Evolutionary conservation across 2,329 filamentous ascomycete genomes (phyloP).

Genomic region (Purpureocillium takamizusanense): DNA sequence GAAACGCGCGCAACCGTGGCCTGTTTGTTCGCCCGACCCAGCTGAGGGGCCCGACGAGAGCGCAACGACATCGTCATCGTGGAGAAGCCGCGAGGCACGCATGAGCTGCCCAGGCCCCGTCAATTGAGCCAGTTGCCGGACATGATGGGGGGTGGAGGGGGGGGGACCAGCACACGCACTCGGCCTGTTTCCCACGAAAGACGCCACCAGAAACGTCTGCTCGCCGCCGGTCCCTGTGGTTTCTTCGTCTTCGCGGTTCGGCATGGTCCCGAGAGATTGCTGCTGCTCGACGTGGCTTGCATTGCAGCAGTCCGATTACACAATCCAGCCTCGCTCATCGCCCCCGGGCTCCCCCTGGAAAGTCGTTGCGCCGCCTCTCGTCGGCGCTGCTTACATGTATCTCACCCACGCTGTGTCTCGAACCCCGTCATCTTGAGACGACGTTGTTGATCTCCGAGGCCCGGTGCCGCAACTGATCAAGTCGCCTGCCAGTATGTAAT

Average conservation of each 20-base stretch:
- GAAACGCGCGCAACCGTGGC: too few species aligned
- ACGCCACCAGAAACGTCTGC: background rate
- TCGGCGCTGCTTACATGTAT: background rate
- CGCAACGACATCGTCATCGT: background rate
- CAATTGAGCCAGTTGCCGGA: background rate
- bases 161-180: background rate
- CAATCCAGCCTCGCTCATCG: background rate
- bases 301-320: conserved; percentile 3
- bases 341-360: background rate
- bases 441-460: conserved; percentile 2
- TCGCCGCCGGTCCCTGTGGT: background rate
- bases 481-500: background rate
- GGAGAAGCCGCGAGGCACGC: background rate
- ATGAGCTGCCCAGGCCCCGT: too few species aligned
- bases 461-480: conserved; percentile 1
- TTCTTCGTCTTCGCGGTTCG: background rate
- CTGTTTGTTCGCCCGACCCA: too few species aligned
- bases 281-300: conserved; percentile 4
- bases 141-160: background rate
- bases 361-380: too few species aligned
- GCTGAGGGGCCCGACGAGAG: too few species aligned
- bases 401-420: background rate
- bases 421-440: conserved; percentile 3
- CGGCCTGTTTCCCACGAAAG: background rate
- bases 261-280: conserved; percentile 1